Evolutionary conservation across 139 green algal genomes (phyloP).

Genomic region (Auxenochlorella pyrenoidosa): DNA sequence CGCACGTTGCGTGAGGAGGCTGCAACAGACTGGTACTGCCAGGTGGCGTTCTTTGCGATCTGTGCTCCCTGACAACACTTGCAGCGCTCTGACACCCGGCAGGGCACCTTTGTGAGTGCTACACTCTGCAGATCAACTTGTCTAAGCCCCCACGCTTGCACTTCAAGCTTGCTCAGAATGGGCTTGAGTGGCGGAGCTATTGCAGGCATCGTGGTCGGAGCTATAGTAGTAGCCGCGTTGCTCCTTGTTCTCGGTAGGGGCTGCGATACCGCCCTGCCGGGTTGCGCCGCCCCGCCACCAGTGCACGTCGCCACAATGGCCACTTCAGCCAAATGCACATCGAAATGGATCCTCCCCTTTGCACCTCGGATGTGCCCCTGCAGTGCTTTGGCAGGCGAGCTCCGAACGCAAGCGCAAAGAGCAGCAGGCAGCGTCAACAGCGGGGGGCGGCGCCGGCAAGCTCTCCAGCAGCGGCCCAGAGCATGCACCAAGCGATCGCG

Average conservation of each 20-base stretch:
- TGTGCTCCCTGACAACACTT: too few species aligned
- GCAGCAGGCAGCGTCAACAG: neutral
- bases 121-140: too few species aligned
- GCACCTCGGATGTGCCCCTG: neutral
- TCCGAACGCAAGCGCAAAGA: conserved; percentile 22
- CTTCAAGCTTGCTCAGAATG: neutral
- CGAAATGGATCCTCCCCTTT: neutral
- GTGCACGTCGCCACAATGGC: too few species aligned
- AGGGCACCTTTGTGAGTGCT: too few species aligned
- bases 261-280: neutral
- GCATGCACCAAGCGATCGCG: conserved; percentile 19
- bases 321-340: neutral
- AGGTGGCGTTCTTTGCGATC: too few species aligned
- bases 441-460: too few species aligned
- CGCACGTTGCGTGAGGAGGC: too few species aligned
- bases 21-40: too few species aligned
- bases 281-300: neutral
- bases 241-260: conserved; percentile 12
- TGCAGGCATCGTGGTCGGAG: conserved; percentile 34
- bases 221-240: neutral
- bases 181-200: conserved; percentile 15
- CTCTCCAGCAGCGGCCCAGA: neutral
- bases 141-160: too few species aligned
- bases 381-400: neutral
- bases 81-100: too few species aligned